Conservation (phyloP, 2,329 filamentous ascomycete genomes). For the Colletotrichum noveboracense region DNA sequence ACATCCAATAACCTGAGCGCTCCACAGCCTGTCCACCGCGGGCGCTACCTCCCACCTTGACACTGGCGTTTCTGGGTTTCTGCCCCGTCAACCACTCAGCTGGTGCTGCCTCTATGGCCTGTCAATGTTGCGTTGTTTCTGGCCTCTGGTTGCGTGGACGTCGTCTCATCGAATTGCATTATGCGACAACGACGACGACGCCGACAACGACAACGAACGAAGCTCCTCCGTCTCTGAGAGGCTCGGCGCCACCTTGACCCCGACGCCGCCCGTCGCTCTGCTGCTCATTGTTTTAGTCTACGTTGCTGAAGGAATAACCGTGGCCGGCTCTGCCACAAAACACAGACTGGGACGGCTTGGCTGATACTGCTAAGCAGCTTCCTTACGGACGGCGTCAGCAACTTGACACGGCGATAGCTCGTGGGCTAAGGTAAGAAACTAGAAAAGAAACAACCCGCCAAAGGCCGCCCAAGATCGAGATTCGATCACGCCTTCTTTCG, state of each 20-base stretch:
- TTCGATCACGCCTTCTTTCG: not conserved
- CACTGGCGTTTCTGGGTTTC: not conserved
- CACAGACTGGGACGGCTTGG: not conserved
- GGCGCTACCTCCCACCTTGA: not conserved
- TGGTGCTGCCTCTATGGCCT: not conserved
- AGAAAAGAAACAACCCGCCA: not conserved
- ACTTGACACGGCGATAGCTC: not conserved
- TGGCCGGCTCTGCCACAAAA: not conserved
- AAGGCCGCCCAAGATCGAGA: not conserved
- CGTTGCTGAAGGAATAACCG: not conserved
- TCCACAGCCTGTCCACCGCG: not conserved
- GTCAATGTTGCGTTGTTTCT: not conserved
- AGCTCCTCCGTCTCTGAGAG: not conserved
- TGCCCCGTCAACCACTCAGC: not conserved
- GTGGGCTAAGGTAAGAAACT: not conserved
- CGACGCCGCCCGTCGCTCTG: not conserved
- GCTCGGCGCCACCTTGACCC: slow-evolving; percentile 9
- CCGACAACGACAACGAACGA: not conserved
- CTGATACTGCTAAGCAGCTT: slow-evolving; percentile 5
- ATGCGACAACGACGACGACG: not conserved
- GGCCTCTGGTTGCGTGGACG: not conserved
- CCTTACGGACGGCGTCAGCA: not conserved
- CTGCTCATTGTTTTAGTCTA: not conserved
- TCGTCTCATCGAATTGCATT: not conserved
- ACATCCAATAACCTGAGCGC: not conserved